Base-by-base conservation (phyloP, 1,284 basidiomycete genomes). In the Trametes hirsuta region DNA sequence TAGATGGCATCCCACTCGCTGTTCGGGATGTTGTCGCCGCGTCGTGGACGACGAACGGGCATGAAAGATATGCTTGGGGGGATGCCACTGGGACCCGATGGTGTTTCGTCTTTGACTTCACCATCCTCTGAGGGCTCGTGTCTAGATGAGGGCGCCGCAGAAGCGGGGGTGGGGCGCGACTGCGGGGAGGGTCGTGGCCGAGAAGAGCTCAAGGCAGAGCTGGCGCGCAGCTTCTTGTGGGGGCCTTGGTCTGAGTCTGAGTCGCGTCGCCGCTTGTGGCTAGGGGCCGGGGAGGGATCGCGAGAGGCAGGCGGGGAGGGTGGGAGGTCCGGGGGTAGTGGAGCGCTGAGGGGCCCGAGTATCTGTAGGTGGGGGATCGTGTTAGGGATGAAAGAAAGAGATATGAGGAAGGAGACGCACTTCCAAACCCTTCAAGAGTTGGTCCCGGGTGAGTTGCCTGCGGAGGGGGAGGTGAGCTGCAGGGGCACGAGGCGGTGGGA, bases 261-360 rank as follows among this genome's bases (percentile, higher is more conserved):
- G 65, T 84, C 82, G 61, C 76, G 77, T 75, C 87, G 89, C 71
- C 89, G 86, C 76, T 91, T 91, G 67, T 71, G 68, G 59, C 76
- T 69, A 55, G 81, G 79, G 34, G 76, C 77, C 58, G 88, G 86
- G 63, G 88, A 89, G 69, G 80, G 72, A 66, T 81, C 76, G 68
- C 86, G 83, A 67, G 87, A 89, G 42, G 80, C 78, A 14, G 87
- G 87, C 56, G 88, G 87, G 58, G 87, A 87, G 59, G 84, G 84
- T 35, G 88, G 87, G 58, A 90, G 77, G 61, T 81, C 79, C 66
- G 85, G 81, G 54, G 88, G 85, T 35, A 88, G 78, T 61, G 82
- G 84, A 36, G 79, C 69, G 58, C 77, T 74, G 58, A 87, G 78
- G 59, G 79, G 74, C 57, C 83, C 84, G 68, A 90, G 79, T 72